Conservation (phyloP, 192 early-diverging fungal species). For the Mortierella antarctica region DNA sequence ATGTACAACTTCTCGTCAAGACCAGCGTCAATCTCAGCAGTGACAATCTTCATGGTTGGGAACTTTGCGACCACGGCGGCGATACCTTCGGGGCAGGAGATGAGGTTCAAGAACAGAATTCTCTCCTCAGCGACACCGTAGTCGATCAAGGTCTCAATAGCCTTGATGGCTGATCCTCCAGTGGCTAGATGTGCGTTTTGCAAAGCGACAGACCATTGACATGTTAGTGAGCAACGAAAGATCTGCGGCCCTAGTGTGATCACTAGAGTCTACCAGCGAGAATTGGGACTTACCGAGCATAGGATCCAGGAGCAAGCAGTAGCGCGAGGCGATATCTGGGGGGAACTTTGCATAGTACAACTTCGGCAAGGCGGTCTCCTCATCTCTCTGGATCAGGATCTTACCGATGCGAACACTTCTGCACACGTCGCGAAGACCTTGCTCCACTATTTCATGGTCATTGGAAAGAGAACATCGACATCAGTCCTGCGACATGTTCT, state of each 20-base stretch:
- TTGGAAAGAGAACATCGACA: neutral
- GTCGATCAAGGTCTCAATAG: conserved; percentile 88
- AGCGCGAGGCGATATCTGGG: conserved; percentile 83
- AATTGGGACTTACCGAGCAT: conserved; percentile 81
- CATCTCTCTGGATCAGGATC: conserved; percentile 95
- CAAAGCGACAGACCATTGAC: neutral
- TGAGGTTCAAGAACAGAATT: conserved; percentile 93
- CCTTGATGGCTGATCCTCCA: conserved; percentile 93
- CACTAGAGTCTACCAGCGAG: neutral
- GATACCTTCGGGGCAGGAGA: conserved; percentile 89
- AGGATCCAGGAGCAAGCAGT: conserved; percentile 90
- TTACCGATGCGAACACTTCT: conserved; percentile 93
- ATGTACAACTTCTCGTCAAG: conserved; percentile 89
- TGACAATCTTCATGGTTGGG: conserved; percentile 88
- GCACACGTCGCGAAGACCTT: conserved; percentile 50
- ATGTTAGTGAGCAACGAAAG: neutral
- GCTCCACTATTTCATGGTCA: conserved; percentile 31
- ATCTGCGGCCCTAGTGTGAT: neutral
- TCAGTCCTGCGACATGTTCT: conserved; percentile 58
- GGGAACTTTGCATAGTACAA: conserved; percentile 95
- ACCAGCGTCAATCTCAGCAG: conserved; percentile 85
- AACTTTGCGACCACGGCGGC: conserved; percentile 73
- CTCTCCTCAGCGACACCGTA: conserved; percentile 85
- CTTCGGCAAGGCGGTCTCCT: conserved; percentile 91
- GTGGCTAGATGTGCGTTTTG: conserved; percentile 70